Conservation (phyloP, 2,329 filamentous ascomycete genomes). For the Ascomycota sp. region DNA sequence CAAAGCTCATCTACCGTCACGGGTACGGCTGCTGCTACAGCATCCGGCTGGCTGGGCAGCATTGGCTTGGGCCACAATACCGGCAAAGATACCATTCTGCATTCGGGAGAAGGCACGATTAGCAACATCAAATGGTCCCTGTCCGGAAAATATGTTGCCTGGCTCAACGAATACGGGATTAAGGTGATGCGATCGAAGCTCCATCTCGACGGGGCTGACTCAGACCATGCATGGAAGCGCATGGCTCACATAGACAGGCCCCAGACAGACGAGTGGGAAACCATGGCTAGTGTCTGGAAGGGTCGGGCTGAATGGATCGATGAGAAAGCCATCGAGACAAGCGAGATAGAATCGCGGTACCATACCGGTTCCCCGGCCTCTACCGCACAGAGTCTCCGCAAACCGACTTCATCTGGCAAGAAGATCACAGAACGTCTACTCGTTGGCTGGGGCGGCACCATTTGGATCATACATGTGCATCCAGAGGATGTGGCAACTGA, state of each 20-base stretch:
- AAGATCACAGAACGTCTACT: slow-evolving; percentile 55
- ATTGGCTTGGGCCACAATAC: slow-evolving; percentile 62
- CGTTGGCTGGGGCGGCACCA: slow-evolving; percentile 87
- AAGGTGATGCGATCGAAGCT: slow-evolving; percentile 91
- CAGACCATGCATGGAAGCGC: slow-evolving; percentile 79
- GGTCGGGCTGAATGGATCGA: slow-evolving; percentile 86
- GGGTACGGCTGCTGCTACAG: slow-evolving; percentile 59
- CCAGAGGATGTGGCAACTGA: slow-evolving; percentile 47
- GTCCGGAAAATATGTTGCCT: slow-evolving; percentile 78
- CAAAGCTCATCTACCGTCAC: slow-evolving; percentile 77
- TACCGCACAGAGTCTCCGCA: slow-evolving; percentile 24
- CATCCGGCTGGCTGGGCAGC: slow-evolving; percentile 77
- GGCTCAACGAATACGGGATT: slow-evolving; percentile 93
- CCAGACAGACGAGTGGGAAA: slow-evolving; percentile 73
- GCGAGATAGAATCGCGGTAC: slow-evolving; percentile 31
- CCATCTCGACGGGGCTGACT: slow-evolving; percentile 54
- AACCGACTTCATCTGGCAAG: slow-evolving; percentile 25
- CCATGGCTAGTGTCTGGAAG: slow-evolving; percentile 94
- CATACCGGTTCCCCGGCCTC: slow-evolving; percentile 18
- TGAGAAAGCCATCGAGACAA: slow-evolving; percentile 54
- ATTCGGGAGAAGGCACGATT: slow-evolving; percentile 82
- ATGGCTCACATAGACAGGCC: slow-evolving; percentile 85
- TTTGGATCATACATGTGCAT: slow-evolving; percentile 89
- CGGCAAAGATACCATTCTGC: slow-evolving; percentile 70
- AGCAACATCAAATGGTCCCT: slow-evolving; percentile 88